Evolutionary conservation across 257 asterid species (phyloP).

Genomic region (Solanum lycopersicoides): DNA sequence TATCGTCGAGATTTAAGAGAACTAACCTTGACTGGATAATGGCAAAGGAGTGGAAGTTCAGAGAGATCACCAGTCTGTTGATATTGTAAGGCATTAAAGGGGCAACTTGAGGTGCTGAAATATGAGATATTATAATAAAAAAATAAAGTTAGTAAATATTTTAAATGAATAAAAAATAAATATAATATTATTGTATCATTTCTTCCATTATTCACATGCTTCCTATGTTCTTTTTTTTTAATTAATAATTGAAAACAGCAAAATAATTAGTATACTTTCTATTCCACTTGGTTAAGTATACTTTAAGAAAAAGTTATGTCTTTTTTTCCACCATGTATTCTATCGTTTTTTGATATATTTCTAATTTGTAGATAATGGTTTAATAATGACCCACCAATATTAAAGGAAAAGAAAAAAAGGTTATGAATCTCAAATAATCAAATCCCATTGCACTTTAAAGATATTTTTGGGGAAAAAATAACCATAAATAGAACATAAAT

Average conservation of each 20-base stretch:
- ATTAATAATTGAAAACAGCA: not conserved
- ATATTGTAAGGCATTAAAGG: slow-evolving; percentile 23
- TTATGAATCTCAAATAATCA: not conserved
- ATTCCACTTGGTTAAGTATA: not conserved
- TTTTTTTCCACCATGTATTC: not conserved
- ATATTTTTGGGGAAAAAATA: not conserved
- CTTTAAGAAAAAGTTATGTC: not conserved
- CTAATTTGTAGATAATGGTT: not conserved
- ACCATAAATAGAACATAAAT: not conserved
- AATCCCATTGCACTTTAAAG: not conserved
- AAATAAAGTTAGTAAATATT: not conserved
- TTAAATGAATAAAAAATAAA: not conserved
- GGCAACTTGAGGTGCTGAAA: slow-evolving; percentile 41
- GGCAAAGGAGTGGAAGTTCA: slow-evolving; percentile 78
- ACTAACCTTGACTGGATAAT: slow-evolving; percentile 58
- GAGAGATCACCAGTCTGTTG: slow-evolving; percentile 64
- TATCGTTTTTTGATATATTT: not conserved
- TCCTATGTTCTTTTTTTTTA: not conserved
- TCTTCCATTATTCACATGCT: not conserved
- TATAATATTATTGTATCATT: not conserved
- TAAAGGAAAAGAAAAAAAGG: not conserved
- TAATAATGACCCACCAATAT: not conserved
- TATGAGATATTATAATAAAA: not conserved
- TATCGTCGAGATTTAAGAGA: not conserved
- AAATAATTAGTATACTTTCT: not conserved